Conservation (phyloP, 2,329 filamentous ascomycete genomes). For the Ophiostoma quercus region DNA sequence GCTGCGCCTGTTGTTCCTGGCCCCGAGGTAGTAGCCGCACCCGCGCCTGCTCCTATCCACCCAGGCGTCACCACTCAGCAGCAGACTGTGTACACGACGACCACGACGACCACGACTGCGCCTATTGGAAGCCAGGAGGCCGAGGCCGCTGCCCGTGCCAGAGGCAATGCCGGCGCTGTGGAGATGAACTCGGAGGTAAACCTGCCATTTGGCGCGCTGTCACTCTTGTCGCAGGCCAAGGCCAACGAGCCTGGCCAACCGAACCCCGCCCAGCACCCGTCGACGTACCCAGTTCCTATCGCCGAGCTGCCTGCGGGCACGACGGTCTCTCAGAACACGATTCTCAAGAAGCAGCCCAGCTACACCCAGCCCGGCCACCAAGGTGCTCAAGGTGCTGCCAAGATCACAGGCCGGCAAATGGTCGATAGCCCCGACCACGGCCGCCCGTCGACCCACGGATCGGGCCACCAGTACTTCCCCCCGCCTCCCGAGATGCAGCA, state of each 20-base stretch:
- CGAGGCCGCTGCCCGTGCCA: constrained; percentile 31
- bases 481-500: constrained; percentile 4
- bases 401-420: constrained; percentile 3
- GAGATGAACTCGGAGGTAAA: constrained; percentile 37
- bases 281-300: constrained; percentile 14
- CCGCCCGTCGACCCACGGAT: constrained; percentile 17
- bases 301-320: constrained; percentile 21
- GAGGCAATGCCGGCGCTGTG: constrained; percentile 30
- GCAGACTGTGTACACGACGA: constrained; percentile 15
- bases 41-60: not conserved
- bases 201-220: constrained; percentile 39
- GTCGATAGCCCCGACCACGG: constrained; percentile 18
- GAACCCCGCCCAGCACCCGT: constrained; percentile 10
- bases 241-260: not conserved
- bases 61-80: not conserved
- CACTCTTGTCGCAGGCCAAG: constrained; percentile 38
- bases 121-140: constrained; percentile 20
- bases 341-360: constrained; percentile 17
- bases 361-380: constrained; percentile 1
- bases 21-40: not conserved
- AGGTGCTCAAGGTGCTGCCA: not conserved
- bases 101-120: constrained; percentile 19
- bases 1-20: not conserved
- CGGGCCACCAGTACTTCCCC: constrained; percentile 6
- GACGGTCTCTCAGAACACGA: not conserved